Percentiles rank a stretch among this genome's conserved stretches.
Conservation (phyloP, 164 flowering plant species). For the Umbilicus rupestris region DNA sequence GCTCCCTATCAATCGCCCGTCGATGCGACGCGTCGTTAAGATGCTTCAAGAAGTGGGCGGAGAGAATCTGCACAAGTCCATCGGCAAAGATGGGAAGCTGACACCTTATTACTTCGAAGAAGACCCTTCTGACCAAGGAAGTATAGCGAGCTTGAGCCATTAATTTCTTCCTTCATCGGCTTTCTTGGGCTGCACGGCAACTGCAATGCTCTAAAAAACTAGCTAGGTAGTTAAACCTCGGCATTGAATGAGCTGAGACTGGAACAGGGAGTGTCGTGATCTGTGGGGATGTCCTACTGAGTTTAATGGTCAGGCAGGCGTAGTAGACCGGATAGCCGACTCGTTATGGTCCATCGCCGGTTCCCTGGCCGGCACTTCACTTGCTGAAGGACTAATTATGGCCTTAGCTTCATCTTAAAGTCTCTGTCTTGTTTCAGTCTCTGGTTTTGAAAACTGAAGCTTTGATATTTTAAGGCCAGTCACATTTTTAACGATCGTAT, state of each 20-base stretch:
- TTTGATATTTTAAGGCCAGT: no score
- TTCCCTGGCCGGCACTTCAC: background rate
- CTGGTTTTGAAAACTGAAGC: background rate
- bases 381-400: background rate
- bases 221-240: no score
- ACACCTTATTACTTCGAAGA: background rate
- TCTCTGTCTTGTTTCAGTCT: background rate
- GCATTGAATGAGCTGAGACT: background rate
- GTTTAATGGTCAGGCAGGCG: background rate
- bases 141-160: background rate
- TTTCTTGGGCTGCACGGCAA: background rate
- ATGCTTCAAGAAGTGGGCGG: conserved; percentile 27
- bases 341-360: background rate
- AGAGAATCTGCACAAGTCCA: background rate
- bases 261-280: background rate
- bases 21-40: conserved; percentile 42
- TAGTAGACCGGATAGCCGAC: background rate
- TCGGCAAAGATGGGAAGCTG: background rate
- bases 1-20: conserved; percentile 41
- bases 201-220: background rate
- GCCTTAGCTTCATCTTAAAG: background rate
- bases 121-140: background rate
- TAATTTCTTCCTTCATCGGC: background rate
- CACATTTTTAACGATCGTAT: no score
- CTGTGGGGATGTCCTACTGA: background rate